Percentiles rank a stretch among this genome's conserved stretches.
Conservation (phyloP, 1,284 basidiomycete species). For the Ganoderma lingzhi region DNA sequence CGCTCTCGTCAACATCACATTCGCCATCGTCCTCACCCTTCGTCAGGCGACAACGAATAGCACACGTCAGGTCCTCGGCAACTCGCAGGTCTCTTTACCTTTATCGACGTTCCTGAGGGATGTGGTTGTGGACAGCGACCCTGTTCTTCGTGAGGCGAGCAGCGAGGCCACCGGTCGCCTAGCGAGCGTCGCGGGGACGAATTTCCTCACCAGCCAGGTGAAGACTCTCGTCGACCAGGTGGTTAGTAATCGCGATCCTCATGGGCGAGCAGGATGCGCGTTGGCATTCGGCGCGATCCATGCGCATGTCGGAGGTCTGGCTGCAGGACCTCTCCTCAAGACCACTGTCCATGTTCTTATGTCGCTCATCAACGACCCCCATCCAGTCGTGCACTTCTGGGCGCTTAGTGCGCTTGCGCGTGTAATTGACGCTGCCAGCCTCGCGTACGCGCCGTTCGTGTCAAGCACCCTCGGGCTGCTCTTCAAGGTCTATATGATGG, state of each 20-base stretch:
- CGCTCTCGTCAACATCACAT: constrained; percentile 82
- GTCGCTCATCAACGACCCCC: constrained; percentile 95
- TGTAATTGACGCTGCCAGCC: constrained; percentile 92
- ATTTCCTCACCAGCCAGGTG: constrained; percentile 88
- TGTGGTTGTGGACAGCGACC: constrained; percentile 84
- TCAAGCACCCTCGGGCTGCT: constrained; percentile 91
- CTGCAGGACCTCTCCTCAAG: constrained; percentile 93
- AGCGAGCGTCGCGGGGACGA: constrained; percentile 85
- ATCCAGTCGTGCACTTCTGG: constrained; percentile 96
- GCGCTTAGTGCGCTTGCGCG: constrained; percentile 86
- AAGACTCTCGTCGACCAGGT: constrained; percentile 95
- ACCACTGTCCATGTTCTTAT: constrained; percentile 96
- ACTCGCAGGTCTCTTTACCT: constrained; percentile 69
- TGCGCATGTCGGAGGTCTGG: constrained; percentile 90
- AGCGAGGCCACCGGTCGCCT: constrained; percentile 93
- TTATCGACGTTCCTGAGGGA: constrained; percentile 87
- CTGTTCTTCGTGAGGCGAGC: constrained; percentile 79
- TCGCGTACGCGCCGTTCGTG: constrained; percentile 92
- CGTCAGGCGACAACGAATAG: constrained; percentile 62
- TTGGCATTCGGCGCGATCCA: constrained; percentile 96
- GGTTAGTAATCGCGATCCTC: constrained; percentile 95
- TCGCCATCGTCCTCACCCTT: constrained; percentile 84
- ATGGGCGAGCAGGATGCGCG: constrained; percentile 93
- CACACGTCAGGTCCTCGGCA: constrained; percentile 72
- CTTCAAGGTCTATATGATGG: constrained; percentile 89